Conservation (phyloP, 768 basidiomycete genomes). For the Tulasnella sp. region DNA sequence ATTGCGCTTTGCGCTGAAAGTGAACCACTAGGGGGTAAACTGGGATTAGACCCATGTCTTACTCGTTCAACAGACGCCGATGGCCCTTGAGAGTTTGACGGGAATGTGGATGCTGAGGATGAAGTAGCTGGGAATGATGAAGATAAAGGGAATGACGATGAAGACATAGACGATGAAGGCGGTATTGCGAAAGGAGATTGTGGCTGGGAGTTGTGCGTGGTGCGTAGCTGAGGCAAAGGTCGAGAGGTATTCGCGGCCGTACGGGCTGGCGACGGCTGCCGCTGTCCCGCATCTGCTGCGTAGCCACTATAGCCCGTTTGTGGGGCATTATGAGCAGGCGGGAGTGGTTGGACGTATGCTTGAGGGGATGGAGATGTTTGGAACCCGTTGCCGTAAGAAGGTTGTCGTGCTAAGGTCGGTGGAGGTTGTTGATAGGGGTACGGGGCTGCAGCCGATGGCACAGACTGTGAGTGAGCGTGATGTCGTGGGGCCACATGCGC, state of each 20-base stretch:
- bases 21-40: too few species aligned
- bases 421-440: conserved; percentile 9
- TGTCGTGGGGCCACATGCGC: not conserved
- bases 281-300: not conserved
- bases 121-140: not conserved
- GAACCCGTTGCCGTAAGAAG: not conserved
- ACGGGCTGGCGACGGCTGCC: not conserved
- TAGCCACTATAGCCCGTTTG: not conserved
- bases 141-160: not conserved
- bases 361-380: not conserved
- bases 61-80: too few species aligned
- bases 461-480: conserved; percentile 6
- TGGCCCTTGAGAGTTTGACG: too few species aligned
- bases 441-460: not conserved
- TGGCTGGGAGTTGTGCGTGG: not conserved
- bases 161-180: not conserved
- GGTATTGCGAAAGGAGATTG: not conserved
- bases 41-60: too few species aligned
- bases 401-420: not conserved
- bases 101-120: too few species aligned
- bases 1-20: too few species aligned
- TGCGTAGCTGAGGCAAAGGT: not conserved
- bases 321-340: not conserved
- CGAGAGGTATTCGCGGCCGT: not conserved
- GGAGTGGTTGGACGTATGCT: not conserved